Evolutionary conservation across 306 rosid genomes (phyloP), one percentile per base, ranked within the genome.

Genomic region (Parietaria judaica): DNA sequence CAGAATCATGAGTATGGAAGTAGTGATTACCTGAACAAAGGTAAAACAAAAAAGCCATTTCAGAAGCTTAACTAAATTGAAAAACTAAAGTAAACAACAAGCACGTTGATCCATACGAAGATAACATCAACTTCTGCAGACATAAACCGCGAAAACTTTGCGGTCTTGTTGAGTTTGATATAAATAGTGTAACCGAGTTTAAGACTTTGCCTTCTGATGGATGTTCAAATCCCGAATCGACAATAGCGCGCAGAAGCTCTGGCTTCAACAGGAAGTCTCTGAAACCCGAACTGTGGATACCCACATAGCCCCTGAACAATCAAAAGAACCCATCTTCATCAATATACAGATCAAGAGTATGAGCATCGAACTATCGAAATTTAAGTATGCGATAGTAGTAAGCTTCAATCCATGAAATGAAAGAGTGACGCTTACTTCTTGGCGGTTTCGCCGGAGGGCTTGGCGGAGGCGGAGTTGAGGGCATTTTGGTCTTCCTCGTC

Each of bases 161-260:
- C 31, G 2, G 15, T n/a, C n/a, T n/a, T n/a, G n/a, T n/a, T n/a
- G n/a, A n/a, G n/a, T n/a, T n/a, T n/a, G n/a, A n/a, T n/a, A n/a
- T n/a, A n/a, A n/a, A n/a, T 8, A 45, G 44, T 31, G 39, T n/a
- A 23, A 52, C 50, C 56, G 41, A 13, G n/a, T 14, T 39, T n/a
- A 31, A 63, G 67, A 75, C 65, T 74, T 72, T 85, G 86, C 94
- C 94, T 85, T 85, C 94, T 8, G 94, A 85, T 45, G 94, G 94
- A 80, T 85, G 94, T 78, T 85, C 94, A 68, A 85, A 85, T 45
- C 94, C 94, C 0, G 88, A 85, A 78, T 85, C 89, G 67, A 85
- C 88, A 67, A 85, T 85, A 35, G 94, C 84, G 47, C 86, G 86
- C 62, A 85, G 89, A 72, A 85, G 89, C 86, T 85, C 94, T 14